Conservation (phyloP, 495 filamentous ascomycete species). For the Neurospora discreta region DNA sequence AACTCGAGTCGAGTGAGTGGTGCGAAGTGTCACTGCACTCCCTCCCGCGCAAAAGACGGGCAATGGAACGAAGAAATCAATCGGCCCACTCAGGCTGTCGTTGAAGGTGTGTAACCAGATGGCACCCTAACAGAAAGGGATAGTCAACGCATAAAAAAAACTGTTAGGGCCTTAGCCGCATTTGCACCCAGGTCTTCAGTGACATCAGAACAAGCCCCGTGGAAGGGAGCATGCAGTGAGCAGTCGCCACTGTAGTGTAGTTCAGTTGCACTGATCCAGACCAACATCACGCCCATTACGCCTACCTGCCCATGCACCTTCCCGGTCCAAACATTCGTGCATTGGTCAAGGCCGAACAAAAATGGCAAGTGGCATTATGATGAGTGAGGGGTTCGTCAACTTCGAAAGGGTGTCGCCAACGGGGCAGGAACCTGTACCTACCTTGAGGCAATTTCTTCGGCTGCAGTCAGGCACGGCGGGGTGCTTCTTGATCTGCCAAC, state of each 20-base stretch:
- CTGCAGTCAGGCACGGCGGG: too few relatives aligned
- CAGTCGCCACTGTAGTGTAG: too few relatives aligned
- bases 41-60: background rate
- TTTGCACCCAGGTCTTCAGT: background rate
- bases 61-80: background rate
- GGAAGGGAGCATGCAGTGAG: background rate
- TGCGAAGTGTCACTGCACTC: background rate
- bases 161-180: background rate
- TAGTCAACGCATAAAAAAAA: fast-evolving
- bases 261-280: too few relatives aligned
- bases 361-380: too few relatives aligned
- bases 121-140: background rate
- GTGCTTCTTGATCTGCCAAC: too few relatives aligned
- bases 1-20: background rate
- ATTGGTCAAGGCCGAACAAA: too few relatives aligned
- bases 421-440: too few relatives aligned
- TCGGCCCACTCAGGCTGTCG: background rate
- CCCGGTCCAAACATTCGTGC: background rate
- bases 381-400: too few relatives aligned
- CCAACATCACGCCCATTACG: too few relatives aligned
- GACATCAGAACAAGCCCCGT: background rate
- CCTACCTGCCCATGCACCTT: background rate
- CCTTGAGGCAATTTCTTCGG: too few relatives aligned
- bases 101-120: background rate
- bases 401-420: too few relatives aligned